Conservation (phyloP, 805 yeast genomes). For the Myxozyma sirexii region DNA sequence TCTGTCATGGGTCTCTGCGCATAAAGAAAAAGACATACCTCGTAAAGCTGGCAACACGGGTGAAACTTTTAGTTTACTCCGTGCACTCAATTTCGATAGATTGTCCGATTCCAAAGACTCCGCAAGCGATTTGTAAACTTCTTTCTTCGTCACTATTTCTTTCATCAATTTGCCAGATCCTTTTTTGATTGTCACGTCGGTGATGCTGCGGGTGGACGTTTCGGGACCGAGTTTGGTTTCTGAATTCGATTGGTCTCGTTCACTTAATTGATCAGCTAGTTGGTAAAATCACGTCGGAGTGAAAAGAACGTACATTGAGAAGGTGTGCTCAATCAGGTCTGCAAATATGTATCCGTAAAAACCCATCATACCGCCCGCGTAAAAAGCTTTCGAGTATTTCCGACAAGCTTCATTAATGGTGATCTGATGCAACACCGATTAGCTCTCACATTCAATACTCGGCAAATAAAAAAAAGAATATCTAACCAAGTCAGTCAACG, state of each 20-base stretch:
- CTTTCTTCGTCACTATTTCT: constrained; percentile 38
- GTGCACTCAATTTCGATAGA: constrained; percentile 35
- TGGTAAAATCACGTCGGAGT: no score
- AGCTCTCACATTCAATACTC: background rate
- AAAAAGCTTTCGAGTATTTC: constrained; percentile 61
- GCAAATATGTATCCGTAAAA: constrained; percentile 78
- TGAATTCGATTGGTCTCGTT: constrained; percentile 53
- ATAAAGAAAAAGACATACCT: constrained; percentile 8
- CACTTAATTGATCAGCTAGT: no score
- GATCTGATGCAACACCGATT: constrained; percentile 19
- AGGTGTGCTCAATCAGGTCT: constrained; percentile 69
- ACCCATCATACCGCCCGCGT: constrained; percentile 72
- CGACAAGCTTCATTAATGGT: constrained; percentile 62
- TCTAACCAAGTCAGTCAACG: constrained; percentile 44
- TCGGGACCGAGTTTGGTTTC: constrained; percentile 57
- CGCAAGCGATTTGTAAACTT: constrained; percentile 35
- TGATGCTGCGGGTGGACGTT: constrained; percentile 48
- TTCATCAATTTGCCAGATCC: constrained; percentile 37
- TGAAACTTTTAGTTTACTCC: constrained; percentile 51
- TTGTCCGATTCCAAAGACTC: constrained; percentile 19
- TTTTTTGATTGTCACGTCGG: constrained; percentile 43
- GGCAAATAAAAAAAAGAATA: background rate
- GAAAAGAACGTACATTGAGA: constrained; percentile 41
- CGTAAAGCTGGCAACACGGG: constrained; percentile 54
- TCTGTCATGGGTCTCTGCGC: no score